Evolutionary conservation across 805 yeast genomes (phyloP), one percentile per base, ranked within the genome.

Genomic region (Teunomyces aglyptinius): DNA sequence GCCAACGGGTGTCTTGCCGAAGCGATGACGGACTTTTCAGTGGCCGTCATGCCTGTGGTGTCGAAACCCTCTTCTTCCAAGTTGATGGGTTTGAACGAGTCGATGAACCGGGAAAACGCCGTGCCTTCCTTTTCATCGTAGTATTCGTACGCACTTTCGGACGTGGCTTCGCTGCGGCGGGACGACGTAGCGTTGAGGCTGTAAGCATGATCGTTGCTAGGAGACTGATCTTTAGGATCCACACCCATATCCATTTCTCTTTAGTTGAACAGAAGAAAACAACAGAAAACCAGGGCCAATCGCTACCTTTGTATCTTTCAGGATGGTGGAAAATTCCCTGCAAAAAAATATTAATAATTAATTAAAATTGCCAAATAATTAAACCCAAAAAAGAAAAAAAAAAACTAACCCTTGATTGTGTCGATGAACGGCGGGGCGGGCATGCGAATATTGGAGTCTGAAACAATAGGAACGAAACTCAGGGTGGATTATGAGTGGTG

Each of bases 1-100:
- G 71, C 71, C 55, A 71, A 63, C 4, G 68, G 74, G 64, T 79
- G 74, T 45, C 68, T 64, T 38, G 75, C 65, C 5, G 73, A 61
- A 28, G 74, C 73, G 47, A 64, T 58, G 36, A 68, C 60, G 32
- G 73, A 59, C 56, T 63, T 68, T 52, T 74, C 77, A 44, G 63
- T 52, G 22, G 63, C 67, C 13, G 72, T 67, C 68, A 73, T 60
- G 27, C 57, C 57, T 8, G 70, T 43, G 44, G 55, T 51, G 28
- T 51, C 55, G 24, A 49, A 42, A 2, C 55, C 55, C 8, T 60
- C 64, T 2, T 65, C 70, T 38, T 68, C 73, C 36, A 70, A 56
- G 47, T 68, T 47, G 38, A 68, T 60, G 10, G 73, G 73, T 48
- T 63, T 68, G 61, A 71, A 71, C 4, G 72, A 63, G 49, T 71